These are phyloP conservation scores for Puccinellia tenuiflora DNA, from an alignment of 176 grass and related monocot species.

Conservation along the genomic window DNA sequence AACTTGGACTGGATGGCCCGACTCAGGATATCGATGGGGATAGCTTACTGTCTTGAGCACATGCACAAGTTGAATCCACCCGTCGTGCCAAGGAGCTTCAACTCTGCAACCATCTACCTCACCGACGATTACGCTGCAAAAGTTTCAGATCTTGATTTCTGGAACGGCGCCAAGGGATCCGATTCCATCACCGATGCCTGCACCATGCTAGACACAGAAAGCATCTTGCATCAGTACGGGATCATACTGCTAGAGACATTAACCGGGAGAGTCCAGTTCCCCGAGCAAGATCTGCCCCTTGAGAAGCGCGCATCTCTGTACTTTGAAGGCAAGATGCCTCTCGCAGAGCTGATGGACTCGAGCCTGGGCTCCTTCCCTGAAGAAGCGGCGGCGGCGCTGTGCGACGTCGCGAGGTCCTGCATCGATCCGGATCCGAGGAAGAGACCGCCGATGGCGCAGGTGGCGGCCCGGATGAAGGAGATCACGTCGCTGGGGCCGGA, in stretches of 20 bases:
- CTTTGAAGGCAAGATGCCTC: constrained; percentile 25
- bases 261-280: constrained; percentile 42
- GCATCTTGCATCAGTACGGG: constrained; percentile 52
- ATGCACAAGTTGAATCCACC: constrained; percentile 65
- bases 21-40: constrained; percentile 82
- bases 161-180: constrained; percentile 19
- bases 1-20: constrained; percentile 52
- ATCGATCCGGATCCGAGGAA: constrained; percentile 33
- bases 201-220: neutral
- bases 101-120: constrained; percentile 53
- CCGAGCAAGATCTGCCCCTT: constrained; percentile 23
- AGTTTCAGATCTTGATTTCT: constrained; percentile 54
- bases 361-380: constrained; percentile 30
- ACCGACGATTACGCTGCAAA: constrained; percentile 79
- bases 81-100: constrained; percentile 30
- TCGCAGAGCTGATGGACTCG: constrained; percentile 48
- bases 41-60: constrained; percentile 79
- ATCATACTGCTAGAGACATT: constrained; percentile 66
- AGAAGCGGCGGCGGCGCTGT: constrained; percentile 31
- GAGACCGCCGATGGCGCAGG: constrained; percentile 58
- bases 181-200: neutral
- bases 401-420: constrained; percentile 53
- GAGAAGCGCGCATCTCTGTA: constrained; percentile 28
- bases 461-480: constrained; percentile 49
- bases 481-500: constrained; percentile 62